phyloP scores from a whole-genome alignment of 164 flowering plant genomes.

The Kingdonia uniflora region DNA sequence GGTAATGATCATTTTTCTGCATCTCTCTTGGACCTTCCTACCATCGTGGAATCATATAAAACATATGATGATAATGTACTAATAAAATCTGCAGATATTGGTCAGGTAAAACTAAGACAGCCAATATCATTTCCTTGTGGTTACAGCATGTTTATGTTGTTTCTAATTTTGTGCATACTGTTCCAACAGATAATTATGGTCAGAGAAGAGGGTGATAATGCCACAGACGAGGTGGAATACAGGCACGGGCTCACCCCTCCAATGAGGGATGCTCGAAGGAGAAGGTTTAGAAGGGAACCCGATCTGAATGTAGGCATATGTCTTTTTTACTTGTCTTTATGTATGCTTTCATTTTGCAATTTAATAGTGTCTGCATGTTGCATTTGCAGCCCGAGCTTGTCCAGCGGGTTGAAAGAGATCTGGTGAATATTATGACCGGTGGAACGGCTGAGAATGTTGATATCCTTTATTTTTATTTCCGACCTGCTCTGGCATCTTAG shows the following conservation, averaged over 20 bases:
- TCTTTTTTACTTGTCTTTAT: neutral
- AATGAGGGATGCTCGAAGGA: conserved; percentile 92
- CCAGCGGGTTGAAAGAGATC: conserved; percentile 74
- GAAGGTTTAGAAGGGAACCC: conserved; percentile 90
- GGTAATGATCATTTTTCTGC: conserved; percentile 78
- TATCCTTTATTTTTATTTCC: conserved; percentile 36
- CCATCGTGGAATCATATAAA: conserved; percentile 82
- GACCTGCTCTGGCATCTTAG: neutral
- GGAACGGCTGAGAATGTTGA: conserved; percentile 58
- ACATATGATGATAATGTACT: conserved; percentile 87
- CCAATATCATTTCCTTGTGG: neutral
- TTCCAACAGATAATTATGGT: conserved; percentile 74
- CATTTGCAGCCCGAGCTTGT: conserved; percentile 87
- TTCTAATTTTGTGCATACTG: neutral
- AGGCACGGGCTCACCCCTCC: conserved; percentile 97
- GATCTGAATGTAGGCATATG: conserved; percentile 58
- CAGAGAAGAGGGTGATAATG: conserved; percentile 61
- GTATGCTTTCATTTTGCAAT: neutral
- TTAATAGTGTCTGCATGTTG: neutral
- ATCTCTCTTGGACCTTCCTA: conserved; percentile 84
- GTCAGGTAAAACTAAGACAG: conserved; percentile 43
- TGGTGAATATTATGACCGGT: conserved; percentile 61
- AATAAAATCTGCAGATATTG: conserved; percentile 82
- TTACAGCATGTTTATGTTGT: neutral
- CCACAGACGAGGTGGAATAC: conserved; percentile 64